Percentiles rank a stretch among this genome's conserved stretches.
Conservation (phyloP, 306 rosid species). For the Quercus berberidifolia region DNA sequence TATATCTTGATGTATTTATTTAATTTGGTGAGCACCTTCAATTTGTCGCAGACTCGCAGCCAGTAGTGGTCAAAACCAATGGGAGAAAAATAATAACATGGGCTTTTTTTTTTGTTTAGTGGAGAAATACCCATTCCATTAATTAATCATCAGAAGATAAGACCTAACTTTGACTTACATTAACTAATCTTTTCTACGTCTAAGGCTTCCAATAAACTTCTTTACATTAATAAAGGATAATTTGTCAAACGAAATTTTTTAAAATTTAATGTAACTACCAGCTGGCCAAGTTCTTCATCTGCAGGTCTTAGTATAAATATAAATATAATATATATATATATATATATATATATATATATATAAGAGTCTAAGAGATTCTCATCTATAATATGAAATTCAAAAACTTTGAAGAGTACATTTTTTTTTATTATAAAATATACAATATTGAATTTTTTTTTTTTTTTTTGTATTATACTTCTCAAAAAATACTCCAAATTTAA, state of each 20-base stretch:
- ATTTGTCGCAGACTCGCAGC: not conserved
- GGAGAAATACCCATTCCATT: conserved; percentile 11
- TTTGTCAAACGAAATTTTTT: not conserved
- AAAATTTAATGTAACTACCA: not conserved
- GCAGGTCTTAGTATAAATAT: not conserved
- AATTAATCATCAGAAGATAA: not conserved
- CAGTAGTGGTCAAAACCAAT: not conserved
- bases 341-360: too few species aligned
- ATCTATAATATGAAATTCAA: too few species aligned
- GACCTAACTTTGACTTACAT: conserved; percentile 24
- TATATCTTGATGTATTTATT: not conserved
- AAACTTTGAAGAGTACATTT: too few species aligned
- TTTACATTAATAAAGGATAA: not conserved
- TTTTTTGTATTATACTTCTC: too few species aligned
- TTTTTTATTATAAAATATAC: too few species aligned
- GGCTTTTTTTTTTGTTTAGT: not conserved
- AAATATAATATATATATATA: too few species aligned
- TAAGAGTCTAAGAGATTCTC: too few species aligned
- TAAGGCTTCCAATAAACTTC: not conserved
- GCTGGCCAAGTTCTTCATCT: not conserved
- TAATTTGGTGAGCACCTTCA: not conserved
- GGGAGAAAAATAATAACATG: not conserved
- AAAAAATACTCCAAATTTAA: too few species aligned
- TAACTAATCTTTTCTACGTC: not conserved
- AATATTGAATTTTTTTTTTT: too few species aligned